Conservation (phyloP, 768 basidiomycete genomes). For the Rhizopogon roseolus region DNA sequence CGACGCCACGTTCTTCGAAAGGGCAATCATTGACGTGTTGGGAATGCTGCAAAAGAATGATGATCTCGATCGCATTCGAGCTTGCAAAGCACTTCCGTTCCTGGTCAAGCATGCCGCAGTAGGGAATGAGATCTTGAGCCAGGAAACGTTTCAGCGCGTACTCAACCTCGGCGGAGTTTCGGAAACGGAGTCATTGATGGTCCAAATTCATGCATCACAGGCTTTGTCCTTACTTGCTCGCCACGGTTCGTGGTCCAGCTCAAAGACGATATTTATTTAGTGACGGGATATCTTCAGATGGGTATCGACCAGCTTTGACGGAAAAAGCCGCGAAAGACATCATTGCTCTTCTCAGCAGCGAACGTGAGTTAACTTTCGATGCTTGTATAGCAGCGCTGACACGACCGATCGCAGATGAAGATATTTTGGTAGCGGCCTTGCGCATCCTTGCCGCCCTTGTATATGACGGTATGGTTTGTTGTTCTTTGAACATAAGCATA, state of each 20-base stretch:
- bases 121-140: not conserved
- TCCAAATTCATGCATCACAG: conserved; percentile 2
- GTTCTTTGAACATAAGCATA: not conserved
- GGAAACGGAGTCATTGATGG: not conserved
- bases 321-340: not conserved
- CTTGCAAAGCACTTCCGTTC: conserved; percentile 4
- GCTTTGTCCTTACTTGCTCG: conserved; percentile 1
- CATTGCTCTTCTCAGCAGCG: not conserved
- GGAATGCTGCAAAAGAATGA: conserved; percentile 1
- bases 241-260: not conserved
- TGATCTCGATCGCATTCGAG: not conserved
- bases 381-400: not conserved
- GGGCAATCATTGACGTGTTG: not conserved
- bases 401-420: not conserved
- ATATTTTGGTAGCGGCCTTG: not conserved
- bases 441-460: conserved; percentile 4
- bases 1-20: not conserved
- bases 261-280: not conserved
- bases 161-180: not conserved
- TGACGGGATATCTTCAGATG: not conserved
- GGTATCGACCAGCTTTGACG: not conserved
- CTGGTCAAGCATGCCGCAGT: not conserved
- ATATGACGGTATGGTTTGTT: not conserved
- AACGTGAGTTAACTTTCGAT: not conserved
- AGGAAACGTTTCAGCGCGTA: conserved; percentile 1